A percentile compares a stretch with the other conserved stretches of the same genome.
These are phyloP conservation scores for Calamus simplicifolius DNA, from an alignment of 176 grass and related monocot genomes.

Conservation along the genomic window DNA sequence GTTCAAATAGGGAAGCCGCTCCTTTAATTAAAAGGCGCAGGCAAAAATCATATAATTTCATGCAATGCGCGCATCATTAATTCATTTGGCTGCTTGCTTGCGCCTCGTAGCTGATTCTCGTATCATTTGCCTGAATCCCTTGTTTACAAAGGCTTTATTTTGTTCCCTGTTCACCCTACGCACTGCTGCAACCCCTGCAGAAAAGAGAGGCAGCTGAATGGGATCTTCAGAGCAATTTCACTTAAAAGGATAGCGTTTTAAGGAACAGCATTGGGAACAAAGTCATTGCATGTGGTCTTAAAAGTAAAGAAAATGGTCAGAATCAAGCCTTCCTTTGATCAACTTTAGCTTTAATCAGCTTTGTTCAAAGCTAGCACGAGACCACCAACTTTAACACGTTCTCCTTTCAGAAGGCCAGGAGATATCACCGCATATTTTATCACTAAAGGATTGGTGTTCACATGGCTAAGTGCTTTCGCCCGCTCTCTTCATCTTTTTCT, in stretches of 20 bases:
- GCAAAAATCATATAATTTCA: too few species aligned
- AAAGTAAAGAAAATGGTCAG: slow-evolving; percentile 6
- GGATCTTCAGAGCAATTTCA: slow-evolving; percentile 29
- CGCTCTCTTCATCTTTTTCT: too few species aligned
- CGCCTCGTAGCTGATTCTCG: too few species aligned
- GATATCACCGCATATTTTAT: too few species aligned
- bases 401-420: too few species aligned
- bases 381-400: slow-evolving; percentile 10
- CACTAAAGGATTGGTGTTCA: too few species aligned
- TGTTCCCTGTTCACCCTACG: slow-evolving; percentile 12
- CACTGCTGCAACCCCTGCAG: slow-evolving; percentile 12
- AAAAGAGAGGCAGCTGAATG: slow-evolving; percentile 20
- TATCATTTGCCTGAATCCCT: too few species aligned
- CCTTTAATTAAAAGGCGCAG: too few species aligned
- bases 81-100: too few species aligned
- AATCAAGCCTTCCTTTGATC: slow-evolving; percentile 7
- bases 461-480: too few species aligned
- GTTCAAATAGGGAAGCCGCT: too few species aligned
- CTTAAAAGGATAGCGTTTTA: slow-evolving; percentile 6
- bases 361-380: slow-evolving; percentile 24
- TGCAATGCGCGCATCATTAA: too few species aligned
- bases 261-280: slow-evolving; percentile 8
- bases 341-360: slow-evolving; percentile 29
- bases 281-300: slow-evolving; percentile 22
- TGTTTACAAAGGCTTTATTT: neutral